Conservation (phyloP, 2,329 filamentous ascomycete genomes). For the Fonsecaea pedrosoi region DNA sequence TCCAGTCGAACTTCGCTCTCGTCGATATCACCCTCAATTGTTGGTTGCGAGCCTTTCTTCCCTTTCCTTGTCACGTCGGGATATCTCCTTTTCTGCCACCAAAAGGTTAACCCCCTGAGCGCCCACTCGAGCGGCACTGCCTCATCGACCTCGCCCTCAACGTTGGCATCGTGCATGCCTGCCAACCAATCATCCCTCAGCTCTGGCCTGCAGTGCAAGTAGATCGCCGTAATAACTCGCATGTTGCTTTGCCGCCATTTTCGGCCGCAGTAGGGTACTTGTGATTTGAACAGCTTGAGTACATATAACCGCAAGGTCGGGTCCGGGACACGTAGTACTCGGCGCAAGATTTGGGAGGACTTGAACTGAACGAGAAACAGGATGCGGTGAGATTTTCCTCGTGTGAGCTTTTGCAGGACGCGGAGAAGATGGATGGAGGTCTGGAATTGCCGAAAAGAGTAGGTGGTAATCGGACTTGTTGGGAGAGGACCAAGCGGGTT, state of each 20-base stretch:
- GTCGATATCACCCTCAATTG: constrained; percentile 8
- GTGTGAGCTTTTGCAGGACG: constrained; percentile 96
- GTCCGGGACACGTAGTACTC: constrained; percentile 89
- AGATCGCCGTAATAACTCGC: constrained; percentile 97
- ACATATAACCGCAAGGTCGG: constrained; percentile 88
- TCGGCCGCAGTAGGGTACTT: constrained; percentile 95
- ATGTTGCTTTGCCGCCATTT: constrained; percentile 99
- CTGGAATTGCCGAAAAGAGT: constrained; percentile 94
- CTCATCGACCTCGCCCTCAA: constrained; percentile 93
- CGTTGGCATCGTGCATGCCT: constrained; percentile 64
- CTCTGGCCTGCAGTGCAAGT: constrained; percentile 90
- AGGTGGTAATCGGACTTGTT: constrained; percentile 79
- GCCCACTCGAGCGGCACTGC: constrained; percentile 91
- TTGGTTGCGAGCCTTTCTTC: constrained; percentile 17
- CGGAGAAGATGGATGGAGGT: constrained; percentile 93
- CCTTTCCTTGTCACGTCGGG: constrained; percentile 74
- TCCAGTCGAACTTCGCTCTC: constrained; percentile 20
- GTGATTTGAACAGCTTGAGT: constrained; percentile 96
- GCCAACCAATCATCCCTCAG: constrained; percentile 74
- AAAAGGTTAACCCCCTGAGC: constrained; percentile 85
- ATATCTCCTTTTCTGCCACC: constrained; percentile 86
- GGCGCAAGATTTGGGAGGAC: constrained; percentile 87
- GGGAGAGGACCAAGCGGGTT: constrained; percentile 74
- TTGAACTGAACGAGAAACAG: constrained; percentile 95
- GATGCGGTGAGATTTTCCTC: constrained; percentile 92